Conservation (phyloP, 768 basidiomycete species). For the Amanita pallidorosea region DNA sequence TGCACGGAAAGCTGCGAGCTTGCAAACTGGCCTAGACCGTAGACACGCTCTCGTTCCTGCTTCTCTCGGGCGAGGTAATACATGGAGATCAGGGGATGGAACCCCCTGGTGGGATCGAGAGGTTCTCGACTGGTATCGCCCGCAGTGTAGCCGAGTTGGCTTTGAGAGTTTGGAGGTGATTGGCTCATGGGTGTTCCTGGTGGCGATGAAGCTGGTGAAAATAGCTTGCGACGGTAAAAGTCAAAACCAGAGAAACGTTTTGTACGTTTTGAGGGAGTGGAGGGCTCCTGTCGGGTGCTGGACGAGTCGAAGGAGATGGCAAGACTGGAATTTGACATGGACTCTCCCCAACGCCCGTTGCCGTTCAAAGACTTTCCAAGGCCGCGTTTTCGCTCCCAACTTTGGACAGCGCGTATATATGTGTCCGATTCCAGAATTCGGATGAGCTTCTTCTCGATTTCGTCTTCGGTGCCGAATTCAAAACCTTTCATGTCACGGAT, state of each 20-base stretch:
- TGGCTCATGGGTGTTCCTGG: constrained; percentile 30
- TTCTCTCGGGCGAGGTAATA: constrained; percentile 96
- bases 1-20: constrained; percentile 71
- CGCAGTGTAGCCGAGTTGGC: constrained; percentile 38
- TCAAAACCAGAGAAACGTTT: constrained; percentile 95
- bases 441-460: constrained; percentile 67
- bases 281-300: constrained; percentile 25
- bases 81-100: constrained; percentile 92
- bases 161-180: constrained; percentile 52
- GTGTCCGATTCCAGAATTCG: constrained; percentile 68
- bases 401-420: constrained; percentile 61
- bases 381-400: constrained; percentile 68
- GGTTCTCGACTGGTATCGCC: constrained; percentile 39
- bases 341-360: constrained; percentile 38
- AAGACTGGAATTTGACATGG: constrained; percentile 59
- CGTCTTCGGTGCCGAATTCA: constrained; percentile 86
- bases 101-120: constrained; percentile 82
- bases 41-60: constrained; percentile 87
- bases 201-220: constrained; percentile 48
- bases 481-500: constrained; percentile 91
- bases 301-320: constrained; percentile 52
- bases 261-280: constrained; percentile 47
- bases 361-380: constrained; percentile 20
- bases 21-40: constrained; percentile 90
- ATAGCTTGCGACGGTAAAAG: constrained; percentile 86